Evolutionary conservation across 768 basidiomycete species (phyloP).

Genomic region (Mycena galopus): DNA sequence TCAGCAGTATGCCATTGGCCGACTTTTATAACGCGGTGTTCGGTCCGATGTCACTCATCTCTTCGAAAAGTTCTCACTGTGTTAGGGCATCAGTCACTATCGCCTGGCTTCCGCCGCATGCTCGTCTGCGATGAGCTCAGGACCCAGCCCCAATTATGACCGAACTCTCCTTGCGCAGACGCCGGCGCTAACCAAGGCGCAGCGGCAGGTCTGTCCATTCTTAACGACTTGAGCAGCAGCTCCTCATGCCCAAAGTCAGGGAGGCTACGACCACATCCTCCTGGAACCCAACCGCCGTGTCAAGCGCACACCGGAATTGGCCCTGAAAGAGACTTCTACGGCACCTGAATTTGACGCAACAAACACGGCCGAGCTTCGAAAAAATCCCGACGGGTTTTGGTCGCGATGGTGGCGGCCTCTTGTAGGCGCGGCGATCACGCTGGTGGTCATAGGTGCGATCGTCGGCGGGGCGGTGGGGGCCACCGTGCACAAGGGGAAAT

Average conservation of each 20-base stretch:
- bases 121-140: constrained; percentile 10
- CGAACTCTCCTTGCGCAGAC: constrained; percentile 21
- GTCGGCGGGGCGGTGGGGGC: constrained; percentile 25
- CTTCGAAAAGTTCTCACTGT: background rate
- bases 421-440: background rate
- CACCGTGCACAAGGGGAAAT: background rate
- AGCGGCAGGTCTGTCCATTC: constrained; percentile 21
- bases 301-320: constrained; percentile 12
- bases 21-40: background rate
- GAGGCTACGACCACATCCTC: constrained; percentile 32
- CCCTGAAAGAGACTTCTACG: background rate
- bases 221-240: background rate
- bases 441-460: constrained; percentile 24
- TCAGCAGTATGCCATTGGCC: too few relatives aligned
- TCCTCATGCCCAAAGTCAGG: background rate
- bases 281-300: constrained; percentile 26
- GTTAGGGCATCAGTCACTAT: background rate
- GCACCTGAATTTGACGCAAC: background rate
- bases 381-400: background rate
- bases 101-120: background rate
- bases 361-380: background rate
- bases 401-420: constrained; percentile 2
- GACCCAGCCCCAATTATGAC: constrained; percentile 10
- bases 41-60: constrained; percentile 5
- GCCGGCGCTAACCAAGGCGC: constrained; percentile 18